Evolutionary conservation across 495 filamentous ascomycete genomes (phyloP).

Genomic region (Tirmania nivea): DNA sequence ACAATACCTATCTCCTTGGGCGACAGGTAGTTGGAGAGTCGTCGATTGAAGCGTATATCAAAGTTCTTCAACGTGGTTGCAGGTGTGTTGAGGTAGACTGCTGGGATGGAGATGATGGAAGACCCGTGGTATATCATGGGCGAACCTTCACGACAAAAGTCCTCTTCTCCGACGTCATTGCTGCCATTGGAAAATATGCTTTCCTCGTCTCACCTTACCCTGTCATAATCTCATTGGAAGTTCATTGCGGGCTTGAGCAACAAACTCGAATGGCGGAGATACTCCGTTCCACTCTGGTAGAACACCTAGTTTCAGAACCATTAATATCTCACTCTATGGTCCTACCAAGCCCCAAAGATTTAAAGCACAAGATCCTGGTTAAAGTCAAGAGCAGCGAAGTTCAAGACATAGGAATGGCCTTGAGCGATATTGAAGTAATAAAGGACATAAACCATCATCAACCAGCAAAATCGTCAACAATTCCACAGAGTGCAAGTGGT

Average conservation of each 20-base stretch:
- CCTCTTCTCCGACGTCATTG: constrained; percentile 70
- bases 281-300: constrained; percentile 62
- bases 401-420: constrained; percentile 8
- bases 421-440: constrained; percentile 11
- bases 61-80: constrained; percentile 68
- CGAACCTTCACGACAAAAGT: constrained; percentile 72
- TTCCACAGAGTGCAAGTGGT: constrained; percentile 27
- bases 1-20: constrained; percentile 90
- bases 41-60: constrained; percentile 84
- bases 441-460: constrained; percentile 6
- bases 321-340: constrained; percentile 38
- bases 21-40: constrained; percentile 75
- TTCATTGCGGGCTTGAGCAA: constrained; percentile 69
- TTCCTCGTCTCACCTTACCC: constrained; percentile 65
- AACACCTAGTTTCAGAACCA: constrained; percentile 54
- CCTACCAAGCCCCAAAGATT: constrained; percentile 67
- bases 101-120: constrained; percentile 76
- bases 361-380: constrained; percentile 64
- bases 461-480: constrained; percentile 5
- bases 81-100: constrained; percentile 94
- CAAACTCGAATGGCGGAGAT: constrained; percentile 77
- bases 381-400: constrained; percentile 49
- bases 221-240: constrained; percentile 82
- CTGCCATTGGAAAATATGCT: constrained; percentile 79
- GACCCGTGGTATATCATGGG: constrained; percentile 76